Percentiles rank a stretch among this genome's conserved stretches.
These are phyloP conservation scores for Trichoderma sp. DNA, from an alignment of 2,329 filamentous ascomycete genomes.

Conservation along the genomic window DNA sequence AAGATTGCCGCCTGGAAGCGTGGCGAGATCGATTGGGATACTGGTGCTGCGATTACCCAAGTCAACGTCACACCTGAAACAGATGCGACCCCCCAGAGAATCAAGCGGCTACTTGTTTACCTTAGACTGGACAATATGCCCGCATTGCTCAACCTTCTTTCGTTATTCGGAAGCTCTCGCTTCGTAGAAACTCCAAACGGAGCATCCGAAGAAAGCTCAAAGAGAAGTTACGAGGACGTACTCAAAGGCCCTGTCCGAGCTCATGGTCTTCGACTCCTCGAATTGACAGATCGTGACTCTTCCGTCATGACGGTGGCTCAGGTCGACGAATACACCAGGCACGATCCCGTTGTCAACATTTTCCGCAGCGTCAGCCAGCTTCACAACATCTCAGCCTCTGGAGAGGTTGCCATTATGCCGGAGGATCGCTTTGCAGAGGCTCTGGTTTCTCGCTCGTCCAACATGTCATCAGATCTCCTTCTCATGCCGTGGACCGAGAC, in stretches of 20 bases:
- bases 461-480: conserved; percentile 69
- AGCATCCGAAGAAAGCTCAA: conserved; percentile 23
- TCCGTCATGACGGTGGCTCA: conserved; percentile 94
- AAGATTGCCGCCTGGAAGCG: conserved; percentile 61
- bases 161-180: conserved; percentile 61
- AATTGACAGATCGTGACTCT: conserved; percentile 88
- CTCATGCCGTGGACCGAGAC: conserved; percentile 89
- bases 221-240: conserved; percentile 30
- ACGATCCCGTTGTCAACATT: conserved; percentile 85
- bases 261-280: conserved; percentile 80
- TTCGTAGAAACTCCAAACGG: conserved; percentile 24
- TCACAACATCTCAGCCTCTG: conserved; percentile 78
- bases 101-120: conserved; percentile 72
- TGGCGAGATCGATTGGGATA: conserved; percentile 86
- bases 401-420: conserved; percentile 76
- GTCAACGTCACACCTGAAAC: conserved; percentile 20
- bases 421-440: conserved; percentile 77
- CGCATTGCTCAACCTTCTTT: conserved; percentile 77
- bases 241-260: conserved; percentile 53
- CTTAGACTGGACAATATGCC: conserved; percentile 83
- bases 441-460: conserved; percentile 65
- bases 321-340: conserved; percentile 66
- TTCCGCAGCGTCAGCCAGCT: conserved; percentile 87
- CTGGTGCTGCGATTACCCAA: conserved; percentile 23
- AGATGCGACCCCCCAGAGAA: conserved; percentile 24